phyloP scores from a whole-genome alignment of 805 yeast genomes.

The Candida methanosorbosa region DNA sequence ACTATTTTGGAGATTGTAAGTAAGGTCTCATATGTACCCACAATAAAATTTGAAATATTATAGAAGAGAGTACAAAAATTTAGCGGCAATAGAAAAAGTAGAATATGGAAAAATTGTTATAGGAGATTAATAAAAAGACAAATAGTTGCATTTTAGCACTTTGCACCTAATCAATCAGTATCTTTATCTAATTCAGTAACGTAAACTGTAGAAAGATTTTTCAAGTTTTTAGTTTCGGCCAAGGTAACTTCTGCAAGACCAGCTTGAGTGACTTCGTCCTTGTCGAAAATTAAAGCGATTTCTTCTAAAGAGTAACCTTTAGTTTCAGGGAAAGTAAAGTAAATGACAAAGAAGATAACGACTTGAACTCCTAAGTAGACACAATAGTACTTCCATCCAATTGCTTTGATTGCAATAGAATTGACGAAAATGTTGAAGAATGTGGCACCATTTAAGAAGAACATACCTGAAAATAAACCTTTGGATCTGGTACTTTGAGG shows the following conservation, averaged over 20 bases:
- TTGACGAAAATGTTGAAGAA: conserved; percentile 8
- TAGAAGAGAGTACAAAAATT: too few species aligned
- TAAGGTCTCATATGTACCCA: too few species aligned
- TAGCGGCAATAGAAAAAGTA: too few species aligned
- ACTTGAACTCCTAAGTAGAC: conserved; percentile 11
- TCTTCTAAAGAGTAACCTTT: conserved; percentile 54
- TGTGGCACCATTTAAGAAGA: background rate
- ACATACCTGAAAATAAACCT: conserved; percentile 4
- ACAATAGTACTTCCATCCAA: conserved; percentile 24
- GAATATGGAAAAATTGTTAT: too few species aligned
- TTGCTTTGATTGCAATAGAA: conserved; percentile 26
- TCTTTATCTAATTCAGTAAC: background rate
- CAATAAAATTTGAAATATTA: too few species aligned
- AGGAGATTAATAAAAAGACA: too few species aligned
- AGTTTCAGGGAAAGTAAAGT: conserved; percentile 52
- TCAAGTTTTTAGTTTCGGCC: background rate
- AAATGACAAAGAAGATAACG: conserved; percentile 11
- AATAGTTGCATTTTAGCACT: too few species aligned
- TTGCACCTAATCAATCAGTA: background rate
- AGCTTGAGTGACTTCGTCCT: conserved; percentile 20
- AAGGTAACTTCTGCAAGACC: conserved; percentile 1
- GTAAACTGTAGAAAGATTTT: too few species aligned
- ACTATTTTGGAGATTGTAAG: too few species aligned
- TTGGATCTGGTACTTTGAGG: conserved; percentile 24
- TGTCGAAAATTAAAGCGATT: conserved; percentile 46